Evolutionary conservation across 1,284 basidiomycete species (phyloP).

Genomic region (Vanrija pseudolonga): DNA sequence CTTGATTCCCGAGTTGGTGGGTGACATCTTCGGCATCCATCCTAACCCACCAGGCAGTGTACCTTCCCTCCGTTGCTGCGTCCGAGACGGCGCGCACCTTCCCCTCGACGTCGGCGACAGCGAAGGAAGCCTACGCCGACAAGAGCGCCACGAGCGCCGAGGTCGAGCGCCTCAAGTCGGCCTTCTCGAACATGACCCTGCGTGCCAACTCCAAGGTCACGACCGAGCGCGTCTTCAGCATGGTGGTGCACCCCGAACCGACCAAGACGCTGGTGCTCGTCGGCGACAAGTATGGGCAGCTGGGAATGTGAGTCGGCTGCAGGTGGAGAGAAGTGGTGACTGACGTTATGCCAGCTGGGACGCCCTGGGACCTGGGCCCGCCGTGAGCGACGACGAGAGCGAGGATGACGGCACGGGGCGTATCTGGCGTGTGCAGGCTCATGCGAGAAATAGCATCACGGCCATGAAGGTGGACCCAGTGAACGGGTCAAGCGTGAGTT

Average conservation of each 20-base stretch:
- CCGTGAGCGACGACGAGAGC: conserved; percentile 20
- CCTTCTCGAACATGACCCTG: conserved; percentile 38
- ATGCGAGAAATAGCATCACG: conserved; percentile 45
- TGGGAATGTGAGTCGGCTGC: conserved; percentile 47
- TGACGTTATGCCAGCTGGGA: conserved; percentile 35
- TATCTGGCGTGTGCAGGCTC: conserved; percentile 49
- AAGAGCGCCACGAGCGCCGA: conserved; percentile 19
- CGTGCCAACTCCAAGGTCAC: conserved; percentile 47
- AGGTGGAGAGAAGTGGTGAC: not conserved
- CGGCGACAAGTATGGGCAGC: conserved; percentile 50
- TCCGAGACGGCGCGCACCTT: not conserved
- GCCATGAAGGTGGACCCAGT: conserved; percentile 49
- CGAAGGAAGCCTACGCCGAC: conserved; percentile 24
- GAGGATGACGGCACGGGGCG: conserved; percentile 29
- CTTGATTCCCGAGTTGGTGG: conserved; percentile 17
- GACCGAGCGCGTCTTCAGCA: conserved; percentile 50
- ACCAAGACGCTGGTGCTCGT: conserved; percentile 50
- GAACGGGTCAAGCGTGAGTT: conserved; percentile 41
- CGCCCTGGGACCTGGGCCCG: conserved; percentile 28
- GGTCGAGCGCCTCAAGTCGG: conserved; percentile 26
- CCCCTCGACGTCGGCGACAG: conserved; percentile 4
- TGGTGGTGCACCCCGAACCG: conserved; percentile 50
- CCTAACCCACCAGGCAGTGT: not conserved
- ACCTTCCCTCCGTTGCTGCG: not conserved
- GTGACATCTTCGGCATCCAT: conserved; percentile 1